phyloP scores from a whole-genome alignment of 1,284 basidiomycete species.

The Trametes pubescens region DNA sequence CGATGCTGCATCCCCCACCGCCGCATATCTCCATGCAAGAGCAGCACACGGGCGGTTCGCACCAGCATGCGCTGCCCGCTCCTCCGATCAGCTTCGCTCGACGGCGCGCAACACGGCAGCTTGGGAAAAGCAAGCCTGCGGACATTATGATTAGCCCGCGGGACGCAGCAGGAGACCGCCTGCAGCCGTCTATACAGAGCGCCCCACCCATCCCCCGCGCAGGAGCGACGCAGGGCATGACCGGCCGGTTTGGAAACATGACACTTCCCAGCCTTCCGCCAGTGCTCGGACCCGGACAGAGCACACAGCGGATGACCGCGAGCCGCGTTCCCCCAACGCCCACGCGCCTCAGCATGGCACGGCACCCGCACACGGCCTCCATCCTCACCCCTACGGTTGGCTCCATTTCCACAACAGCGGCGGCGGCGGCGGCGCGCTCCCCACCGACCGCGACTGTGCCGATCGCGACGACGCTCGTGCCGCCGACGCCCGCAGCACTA shows the following conservation, averaged over 20 bases:
- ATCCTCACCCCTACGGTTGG: conserved; percentile 33
- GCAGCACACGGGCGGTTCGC: conserved; percentile 26
- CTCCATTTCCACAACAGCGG: conserved; percentile 28
- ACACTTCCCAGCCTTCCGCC: conserved; percentile 71
- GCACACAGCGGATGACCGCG: conserved; percentile 53
- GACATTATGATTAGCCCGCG: conserved; percentile 79
- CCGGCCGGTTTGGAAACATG: conserved; percentile 56
- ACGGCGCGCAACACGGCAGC: conserved; percentile 65
- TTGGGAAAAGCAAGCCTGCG: conserved; percentile 76
- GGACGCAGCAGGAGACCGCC: conserved; percentile 61
- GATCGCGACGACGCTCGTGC: conserved; percentile 67
- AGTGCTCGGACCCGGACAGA: conserved; percentile 52
- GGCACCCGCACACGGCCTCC: conserved; percentile 33
- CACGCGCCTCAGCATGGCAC: conserved; percentile 64
- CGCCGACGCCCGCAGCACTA: conserved; percentile 69
- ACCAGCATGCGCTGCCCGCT: conserved; percentile 56
- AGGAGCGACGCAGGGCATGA: conserved; percentile 46
- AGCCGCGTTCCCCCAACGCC: conserved; percentile 77
- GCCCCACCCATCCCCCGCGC: conserved; percentile 71
- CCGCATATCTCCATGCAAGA: conserved; percentile 21
- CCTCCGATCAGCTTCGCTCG: conserved; percentile 79
- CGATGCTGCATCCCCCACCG: conserved; percentile 29
- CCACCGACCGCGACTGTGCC: conserved; percentile 64
- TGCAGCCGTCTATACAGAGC: conserved; percentile 72
- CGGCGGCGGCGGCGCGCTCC: conserved; percentile 48